A percentile compares a stretch with the other conserved stretches of the same genome.
Conservation (phyloP, 31 red algal genomes). For the Endocladia muricata region DNA sequence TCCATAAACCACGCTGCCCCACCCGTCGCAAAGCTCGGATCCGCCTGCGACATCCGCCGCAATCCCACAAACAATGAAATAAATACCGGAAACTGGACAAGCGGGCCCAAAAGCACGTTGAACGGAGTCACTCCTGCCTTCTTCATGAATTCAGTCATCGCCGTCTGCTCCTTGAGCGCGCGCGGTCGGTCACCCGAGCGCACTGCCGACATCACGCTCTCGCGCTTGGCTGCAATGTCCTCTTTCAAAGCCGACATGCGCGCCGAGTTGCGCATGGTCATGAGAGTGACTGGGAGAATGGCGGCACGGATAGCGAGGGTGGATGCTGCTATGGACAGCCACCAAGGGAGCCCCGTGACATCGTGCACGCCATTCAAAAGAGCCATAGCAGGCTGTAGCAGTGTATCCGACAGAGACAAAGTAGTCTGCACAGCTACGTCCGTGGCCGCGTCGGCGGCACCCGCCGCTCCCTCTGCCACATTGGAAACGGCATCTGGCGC, state of each 20-base stretch:
- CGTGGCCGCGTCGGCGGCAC: conserved; percentile 17
- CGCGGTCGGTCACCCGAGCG: conserved; percentile 44
- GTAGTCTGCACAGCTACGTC: conserved; percentile 9
- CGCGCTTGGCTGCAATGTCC: conserved; percentile 52
- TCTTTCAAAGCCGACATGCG: conserved; percentile 52
- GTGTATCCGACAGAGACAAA: conserved; percentile 36
- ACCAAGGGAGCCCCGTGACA: conserved; percentile 79
- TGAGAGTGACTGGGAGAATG: conserved; percentile 71
- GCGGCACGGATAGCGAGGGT: conserved; percentile 64
- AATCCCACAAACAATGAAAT: conserved; percentile 84
- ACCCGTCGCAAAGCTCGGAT: conserved; percentile 60
- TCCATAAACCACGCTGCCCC: conserved; percentile 85
- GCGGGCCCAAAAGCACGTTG: conserved; percentile 60
- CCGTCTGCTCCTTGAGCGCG: conserved; percentile 29
- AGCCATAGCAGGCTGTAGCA: conserved; percentile 53
- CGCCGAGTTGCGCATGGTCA: conserved; percentile 76
- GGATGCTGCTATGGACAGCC: conserved; percentile 54
- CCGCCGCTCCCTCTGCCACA: background rate
- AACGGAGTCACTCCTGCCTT: conserved; percentile 67
- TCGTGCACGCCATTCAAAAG: conserved; percentile 62
- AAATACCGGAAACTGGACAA: conserved; percentile 91
- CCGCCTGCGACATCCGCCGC: conserved; percentile 64
- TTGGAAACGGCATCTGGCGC: background rate
- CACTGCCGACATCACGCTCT: conserved; percentile 59
- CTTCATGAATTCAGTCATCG: conserved; percentile 70